Evolutionary conservation across 306 rosid genomes (phyloP), one percentile per base, ranked within the genome.

Genomic region (Cucumis cinereus): DNA sequence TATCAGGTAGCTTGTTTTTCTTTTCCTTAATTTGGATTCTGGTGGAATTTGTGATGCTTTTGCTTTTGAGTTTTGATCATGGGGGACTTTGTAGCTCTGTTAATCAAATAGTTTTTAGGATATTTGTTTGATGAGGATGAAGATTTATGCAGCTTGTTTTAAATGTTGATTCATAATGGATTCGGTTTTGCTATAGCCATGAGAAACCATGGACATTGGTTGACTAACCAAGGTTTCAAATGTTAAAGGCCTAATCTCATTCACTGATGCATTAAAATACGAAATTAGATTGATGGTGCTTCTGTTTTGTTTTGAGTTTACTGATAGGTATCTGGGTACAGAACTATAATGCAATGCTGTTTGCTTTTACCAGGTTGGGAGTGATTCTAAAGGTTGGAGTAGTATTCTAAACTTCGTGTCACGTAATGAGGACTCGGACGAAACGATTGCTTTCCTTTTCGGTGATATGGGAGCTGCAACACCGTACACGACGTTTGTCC

Each of bases 391-490:
- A 79, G 97, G 96, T 12, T 94, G 98, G 98, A 89, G 93, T 54
- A 52, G 78, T 64, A 88, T 79, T 66, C 88, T 80, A 49, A 90
- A 91, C 83, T 91, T 91, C 73, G 85, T 91, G 64, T 86, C 96
- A 0, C 89, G 85, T 53, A 79, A 92, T 19, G 82, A 77, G 68
- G 96, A 90, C 61, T 90, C 94, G 0, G 87, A 90, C 24, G 96
- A 93, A 79, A 90, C 96, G 0, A 74, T 83, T 69, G 99, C 97
- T 12, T 94, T 94, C 74, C 85, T 94, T 68, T 94, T 92, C 16
- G 99, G 99, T 23, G 97, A 91, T 77, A 94, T 94, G 97, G 97
- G 96, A 72, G 78, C 97, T 62, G 82, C 88, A 58, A 87, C 89
- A 3, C 89, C 97, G 3, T 94, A 92, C 84, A 63, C 78, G 8